A percentile compares a stretch with the other conserved stretches of the same genome.
Evolutionary conservation across 2,329 filamentous ascomycete species (phyloP).

Genomic region (Talaromyces rugulosus): DNA sequence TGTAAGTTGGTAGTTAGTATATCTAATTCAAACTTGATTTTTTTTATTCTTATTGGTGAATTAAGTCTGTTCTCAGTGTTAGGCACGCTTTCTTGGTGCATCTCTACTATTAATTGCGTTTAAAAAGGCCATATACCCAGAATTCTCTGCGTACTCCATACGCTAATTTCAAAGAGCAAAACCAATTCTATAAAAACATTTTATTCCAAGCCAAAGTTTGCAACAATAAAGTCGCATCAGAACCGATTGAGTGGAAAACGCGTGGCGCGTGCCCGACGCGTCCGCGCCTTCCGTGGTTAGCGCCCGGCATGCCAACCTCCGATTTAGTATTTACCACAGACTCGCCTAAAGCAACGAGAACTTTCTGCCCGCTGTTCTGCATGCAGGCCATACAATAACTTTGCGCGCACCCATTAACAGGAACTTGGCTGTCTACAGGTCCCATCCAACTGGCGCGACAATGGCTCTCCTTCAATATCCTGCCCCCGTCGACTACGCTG

Average conservation of each 20-base stretch:
- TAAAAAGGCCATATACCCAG: not conserved
- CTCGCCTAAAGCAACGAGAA: not conserved
- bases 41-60: not conserved
- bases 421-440: constrained; percentile 6
- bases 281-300: constrained; percentile 14
- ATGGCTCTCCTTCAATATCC: constrained; percentile 86
- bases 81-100: not conserved
- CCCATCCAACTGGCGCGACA: constrained; percentile 25
- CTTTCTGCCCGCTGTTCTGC: constrained; percentile 8
- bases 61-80: not conserved
- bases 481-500: constrained; percentile 78
- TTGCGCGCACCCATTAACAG: not conserved
- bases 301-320: constrained; percentile 15
- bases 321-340: constrained; percentile 6
- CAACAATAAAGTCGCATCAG: not conserved
- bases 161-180: not conserved
- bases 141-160: not conserved
- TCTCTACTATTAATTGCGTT: not conserved
- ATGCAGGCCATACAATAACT: constrained; percentile 8
- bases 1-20: not conserved
- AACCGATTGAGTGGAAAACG: constrained; percentile 18
- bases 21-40: not conserved
- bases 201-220: not conserved
- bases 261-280: constrained; percentile 25
- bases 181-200: not conserved